phyloP scores from a whole-genome alignment of 2,329 filamentous ascomycete genomes.

The Herpotrichia juniperi region DNA sequence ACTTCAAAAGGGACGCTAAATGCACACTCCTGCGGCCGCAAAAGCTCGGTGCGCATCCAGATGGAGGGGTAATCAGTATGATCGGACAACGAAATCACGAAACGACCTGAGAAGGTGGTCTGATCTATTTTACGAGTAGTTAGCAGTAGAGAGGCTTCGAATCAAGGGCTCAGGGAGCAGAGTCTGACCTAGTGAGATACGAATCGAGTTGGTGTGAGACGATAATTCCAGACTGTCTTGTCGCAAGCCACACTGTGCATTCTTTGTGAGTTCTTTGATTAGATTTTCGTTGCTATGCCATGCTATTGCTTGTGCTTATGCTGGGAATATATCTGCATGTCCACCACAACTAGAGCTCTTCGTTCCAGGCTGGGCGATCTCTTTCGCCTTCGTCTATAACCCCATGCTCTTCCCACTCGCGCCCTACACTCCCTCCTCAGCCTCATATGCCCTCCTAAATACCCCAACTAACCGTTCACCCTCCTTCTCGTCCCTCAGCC shows the following conservation, averaged over 20 bases:
- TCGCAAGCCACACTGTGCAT: conserved; percentile 7
- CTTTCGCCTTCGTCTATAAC: no score
- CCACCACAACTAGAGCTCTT: no score
- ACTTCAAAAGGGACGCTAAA: conserved; percentile 59
- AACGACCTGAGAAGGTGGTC: neutral
- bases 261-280: conserved; percentile 10
- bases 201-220: neutral
- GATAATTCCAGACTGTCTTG: neutral
- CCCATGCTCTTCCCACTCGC: no score
- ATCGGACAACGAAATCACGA: neutral
- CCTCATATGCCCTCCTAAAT: conserved; percentile 77
- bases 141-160: neutral
- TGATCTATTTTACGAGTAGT: conserved; percentile 1
- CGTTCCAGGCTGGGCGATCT: no score
- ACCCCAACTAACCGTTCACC: conserved; percentile 68
- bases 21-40: conserved; percentile 1
- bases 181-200: neutral
- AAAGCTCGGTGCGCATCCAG: neutral
- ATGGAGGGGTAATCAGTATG: neutral
- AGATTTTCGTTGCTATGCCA: conserved; percentile 1
- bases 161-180: conserved; percentile 2
- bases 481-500: conserved; percentile 71
- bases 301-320: neutral
- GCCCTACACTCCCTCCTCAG: no score
- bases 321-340: no score